phyloP scores from a whole-genome alignment of 768 basidiomycete genomes.

The Crassisporium funariophilum region DNA sequence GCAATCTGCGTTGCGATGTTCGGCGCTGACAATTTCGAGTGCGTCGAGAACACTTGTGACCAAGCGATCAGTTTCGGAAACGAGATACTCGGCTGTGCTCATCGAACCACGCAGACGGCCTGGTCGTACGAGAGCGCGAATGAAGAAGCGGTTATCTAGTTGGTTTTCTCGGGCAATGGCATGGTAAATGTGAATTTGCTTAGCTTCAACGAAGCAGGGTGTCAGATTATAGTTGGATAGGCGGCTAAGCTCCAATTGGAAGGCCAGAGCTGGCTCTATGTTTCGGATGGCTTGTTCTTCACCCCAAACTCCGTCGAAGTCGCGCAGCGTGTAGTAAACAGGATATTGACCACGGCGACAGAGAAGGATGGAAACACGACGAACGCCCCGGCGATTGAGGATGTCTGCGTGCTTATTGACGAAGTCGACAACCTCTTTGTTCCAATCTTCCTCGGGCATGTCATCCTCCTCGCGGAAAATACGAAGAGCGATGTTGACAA shows the following conservation, averaged over 20 bases:
- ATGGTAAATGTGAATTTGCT: constrained; percentile 98
- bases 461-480: constrained; percentile 84
- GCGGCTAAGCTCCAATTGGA: constrained; percentile 95
- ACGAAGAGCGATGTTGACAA: constrained; percentile 91
- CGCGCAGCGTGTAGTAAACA: constrained; percentile 89
- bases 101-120: constrained; percentile 90
- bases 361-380: constrained; percentile 89
- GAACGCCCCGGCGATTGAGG: constrained; percentile 77
- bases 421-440: constrained; percentile 67
- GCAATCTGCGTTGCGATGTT: constrained; percentile 91
- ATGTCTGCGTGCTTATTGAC: constrained; percentile 67
- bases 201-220: constrained; percentile 95
- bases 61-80: constrained; percentile 96
- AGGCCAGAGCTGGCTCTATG: constrained; percentile 96
- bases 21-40: constrained; percentile 88
- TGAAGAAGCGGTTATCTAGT: constrained; percentile 97
- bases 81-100: constrained; percentile 96
- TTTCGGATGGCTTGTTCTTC: constrained; percentile 98
- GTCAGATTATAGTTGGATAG: constrained; percentile 96
- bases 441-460: constrained; percentile 75
- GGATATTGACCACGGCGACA: constrained; percentile 93
- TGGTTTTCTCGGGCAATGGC: constrained; percentile 95
- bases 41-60: constrained; percentile 94
- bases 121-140: constrained; percentile 94
- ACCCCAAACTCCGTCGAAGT: constrained; percentile 71